A percentile compares a stretch with the other conserved stretches of the same genome.
phyloP scores from a whole-genome alignment of 2,329 filamentous ascomycete species.

The Diaporthe humulicola region DNA sequence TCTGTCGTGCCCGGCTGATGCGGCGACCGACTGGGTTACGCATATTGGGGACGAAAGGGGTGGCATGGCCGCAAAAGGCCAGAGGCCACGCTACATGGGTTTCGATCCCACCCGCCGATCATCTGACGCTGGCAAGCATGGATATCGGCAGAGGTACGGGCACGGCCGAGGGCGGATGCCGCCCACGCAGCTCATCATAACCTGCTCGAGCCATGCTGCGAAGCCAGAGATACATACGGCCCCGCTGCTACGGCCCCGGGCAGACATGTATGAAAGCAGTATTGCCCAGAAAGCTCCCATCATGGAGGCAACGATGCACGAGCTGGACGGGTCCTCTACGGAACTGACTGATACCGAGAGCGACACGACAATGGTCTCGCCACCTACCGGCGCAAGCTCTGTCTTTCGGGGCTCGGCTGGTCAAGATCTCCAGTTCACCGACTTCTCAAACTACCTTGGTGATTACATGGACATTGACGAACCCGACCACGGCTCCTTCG shows the following conservation, averaged over 20 bases:
- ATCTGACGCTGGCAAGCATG: conserved; percentile 37
- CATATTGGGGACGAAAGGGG: conserved; percentile 47
- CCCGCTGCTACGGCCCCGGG: conserved; percentile 31
- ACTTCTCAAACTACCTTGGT: conserved; percentile 49
- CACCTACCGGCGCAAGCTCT: conserved; percentile 14
- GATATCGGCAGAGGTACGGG: conserved; percentile 10
- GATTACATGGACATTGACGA: conserved; percentile 32
- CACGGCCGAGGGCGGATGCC: conserved; percentile 38
- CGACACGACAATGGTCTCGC: conserved; percentile 32
- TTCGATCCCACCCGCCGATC: conserved; percentile 39
- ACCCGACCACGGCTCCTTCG: conserved; percentile 36
- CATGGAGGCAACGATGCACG: conserved; percentile 18
- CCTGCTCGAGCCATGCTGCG: conserved; percentile 11
- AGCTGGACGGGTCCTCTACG: conserved; percentile 24
- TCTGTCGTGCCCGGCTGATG: conserved; percentile 49
- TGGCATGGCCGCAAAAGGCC: conserved; percentile 65
- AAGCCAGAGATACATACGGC: conserved; percentile 36
- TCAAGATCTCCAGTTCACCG: conserved; percentile 44
- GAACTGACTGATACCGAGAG: conserved; percentile 39
- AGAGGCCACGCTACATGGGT: conserved; percentile 34
- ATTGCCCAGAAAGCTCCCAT: background rate
- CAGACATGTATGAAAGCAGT: conserved; percentile 9
- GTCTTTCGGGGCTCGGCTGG: conserved; percentile 31
- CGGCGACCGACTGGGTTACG: conserved; percentile 44
- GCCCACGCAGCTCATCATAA: conserved; percentile 33